A percentile compares a stretch with the other conserved stretches of the same genome.
These are phyloP conservation scores for Phytophthora uliginosa DNA, from an alignment of 352 stramenopile species.

Conservation along the genomic window DNA sequence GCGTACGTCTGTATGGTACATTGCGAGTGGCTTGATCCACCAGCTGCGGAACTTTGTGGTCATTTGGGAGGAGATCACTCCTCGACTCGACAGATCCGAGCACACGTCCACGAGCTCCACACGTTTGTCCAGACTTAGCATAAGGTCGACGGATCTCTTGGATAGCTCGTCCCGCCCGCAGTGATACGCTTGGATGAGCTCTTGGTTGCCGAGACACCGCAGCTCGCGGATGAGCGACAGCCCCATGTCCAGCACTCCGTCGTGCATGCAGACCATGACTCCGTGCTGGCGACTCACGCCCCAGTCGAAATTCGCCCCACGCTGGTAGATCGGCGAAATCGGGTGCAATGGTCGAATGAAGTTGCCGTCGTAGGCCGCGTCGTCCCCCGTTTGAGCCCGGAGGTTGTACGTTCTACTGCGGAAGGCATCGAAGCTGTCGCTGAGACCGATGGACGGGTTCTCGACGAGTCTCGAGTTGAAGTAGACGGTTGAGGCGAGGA, in stretches of 20 bases:
- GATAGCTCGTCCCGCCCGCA: conserved; percentile 57
- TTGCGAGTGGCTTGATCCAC: conserved; percentile 61
- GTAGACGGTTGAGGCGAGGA: conserved; percentile 29
- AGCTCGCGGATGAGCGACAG: conserved; percentile 47
- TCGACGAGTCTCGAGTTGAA: conserved; percentile 29
- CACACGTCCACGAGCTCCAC: conserved; percentile 52
- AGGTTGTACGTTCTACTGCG: conserved; percentile 22
- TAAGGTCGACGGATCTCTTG: conserved; percentile 16
- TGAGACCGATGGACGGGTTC: conserved; percentile 21
- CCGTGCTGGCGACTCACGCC: conserved; percentile 20
- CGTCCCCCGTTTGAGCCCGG: not conserved
- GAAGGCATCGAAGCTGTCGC: conserved; percentile 34
- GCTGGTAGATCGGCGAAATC: conserved; percentile 21
- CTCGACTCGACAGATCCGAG: conserved; percentile 29
- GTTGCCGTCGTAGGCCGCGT: not conserved
- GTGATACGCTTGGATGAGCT: conserved; percentile 37
- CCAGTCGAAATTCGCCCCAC: conserved; percentile 26
- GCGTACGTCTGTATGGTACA: conserved; percentile 47
- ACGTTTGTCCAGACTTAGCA: conserved; percentile 36
- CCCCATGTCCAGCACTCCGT: conserved; percentile 47
- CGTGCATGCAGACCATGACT: conserved; percentile 44
- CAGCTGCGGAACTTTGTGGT: conserved; percentile 39
- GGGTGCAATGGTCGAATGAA: conserved; percentile 4
- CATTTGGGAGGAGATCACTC: conserved; percentile 18
- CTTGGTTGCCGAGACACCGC: conserved; percentile 28